Conservation (phyloP, 768 basidiomycete genomes). For the Amanita rubescens region DNA sequence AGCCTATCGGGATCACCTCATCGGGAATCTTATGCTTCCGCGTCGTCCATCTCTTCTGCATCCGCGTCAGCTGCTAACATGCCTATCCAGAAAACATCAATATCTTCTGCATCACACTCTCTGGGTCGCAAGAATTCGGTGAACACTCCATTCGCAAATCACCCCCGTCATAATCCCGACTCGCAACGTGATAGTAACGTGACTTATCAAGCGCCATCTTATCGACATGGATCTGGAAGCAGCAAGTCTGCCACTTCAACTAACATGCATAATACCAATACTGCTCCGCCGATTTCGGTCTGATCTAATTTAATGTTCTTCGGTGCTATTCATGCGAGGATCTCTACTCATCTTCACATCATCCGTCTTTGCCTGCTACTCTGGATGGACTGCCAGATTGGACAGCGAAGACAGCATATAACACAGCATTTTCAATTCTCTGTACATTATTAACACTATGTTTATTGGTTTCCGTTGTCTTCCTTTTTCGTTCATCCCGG, state of each 20-base stretch:
- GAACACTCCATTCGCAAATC: background rate
- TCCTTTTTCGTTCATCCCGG: background rate
- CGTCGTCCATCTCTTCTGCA: background rate
- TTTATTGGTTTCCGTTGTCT: conserved; percentile 5
- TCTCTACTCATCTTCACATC: background rate
- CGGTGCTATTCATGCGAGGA: background rate
- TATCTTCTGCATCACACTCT: background rate
- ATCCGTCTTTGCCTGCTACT: background rate
- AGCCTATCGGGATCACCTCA: background rate
- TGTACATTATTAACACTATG: conserved; percentile 7
- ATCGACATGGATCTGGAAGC: conserved; percentile 6
- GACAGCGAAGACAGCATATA: conserved; percentile 7
- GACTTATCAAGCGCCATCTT: background rate
- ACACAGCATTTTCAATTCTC: conserved; percentile 7
- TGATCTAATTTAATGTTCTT: background rate
- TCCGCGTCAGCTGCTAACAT: background rate
- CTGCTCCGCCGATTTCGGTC: conserved; percentile 3
- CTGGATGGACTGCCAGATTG: conserved; percentile 4
- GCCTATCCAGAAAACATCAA: background rate
- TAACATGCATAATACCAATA: background rate
- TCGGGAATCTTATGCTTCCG: background rate
- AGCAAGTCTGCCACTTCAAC: background rate
- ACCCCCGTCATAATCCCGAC: background rate
- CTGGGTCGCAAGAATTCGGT: background rate
- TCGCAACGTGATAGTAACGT: conserved; percentile 2